Conservation (phyloP, 805 yeast species). For the Vanderwaltozyma verrucispora region DNA sequence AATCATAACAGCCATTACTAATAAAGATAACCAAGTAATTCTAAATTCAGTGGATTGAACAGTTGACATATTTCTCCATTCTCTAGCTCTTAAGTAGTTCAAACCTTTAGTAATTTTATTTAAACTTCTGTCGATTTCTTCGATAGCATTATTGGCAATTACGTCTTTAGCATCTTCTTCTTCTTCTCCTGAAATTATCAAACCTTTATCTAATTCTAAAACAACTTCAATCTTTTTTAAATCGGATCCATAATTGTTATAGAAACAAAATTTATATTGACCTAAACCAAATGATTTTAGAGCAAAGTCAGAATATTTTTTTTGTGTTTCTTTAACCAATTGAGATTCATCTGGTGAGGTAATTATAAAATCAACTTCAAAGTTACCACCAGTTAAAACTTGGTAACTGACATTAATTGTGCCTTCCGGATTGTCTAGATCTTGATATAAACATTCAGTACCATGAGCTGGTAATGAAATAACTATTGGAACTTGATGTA, state of each 20-base stretch:
- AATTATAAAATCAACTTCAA: conserved; percentile 55
- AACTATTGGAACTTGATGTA: conserved; percentile 29
- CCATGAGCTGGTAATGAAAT: conserved; percentile 32
- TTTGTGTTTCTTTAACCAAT: conserved; percentile 41
- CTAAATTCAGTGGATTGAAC: conserved; percentile 72
- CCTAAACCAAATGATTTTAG: conserved; percentile 49
- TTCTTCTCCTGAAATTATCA: conserved; percentile 21
- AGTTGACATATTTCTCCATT: conserved; percentile 91
- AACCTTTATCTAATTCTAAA: conserved; percentile 38
- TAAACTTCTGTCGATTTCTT: conserved; percentile 48
- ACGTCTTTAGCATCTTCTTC: conserved; percentile 38
- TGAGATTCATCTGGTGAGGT: conserved; percentile 43
- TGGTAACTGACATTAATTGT: conserved; percentile 34
- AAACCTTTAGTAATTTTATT: conserved; percentile 50
- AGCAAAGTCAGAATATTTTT: conserved; percentile 54
- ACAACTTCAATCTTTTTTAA: conserved; percentile 57
- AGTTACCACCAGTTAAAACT: conserved; percentile 58
- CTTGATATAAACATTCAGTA: conserved; percentile 35
- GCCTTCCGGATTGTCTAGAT: conserved; percentile 29
- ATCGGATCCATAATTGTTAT: conserved; percentile 53
- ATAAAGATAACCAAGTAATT: conserved; percentile 63
- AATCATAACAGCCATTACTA: conserved; percentile 63
- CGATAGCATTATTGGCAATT: conserved; percentile 43
- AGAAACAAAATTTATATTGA: conserved; percentile 57
- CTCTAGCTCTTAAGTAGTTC: conserved; percentile 89